Evolutionary conservation across 371 early-diverging fungal genomes (phyloP), one percentile per base, ranked within the genome.

Genomic region (Saksenaea vasiformis): DNA sequence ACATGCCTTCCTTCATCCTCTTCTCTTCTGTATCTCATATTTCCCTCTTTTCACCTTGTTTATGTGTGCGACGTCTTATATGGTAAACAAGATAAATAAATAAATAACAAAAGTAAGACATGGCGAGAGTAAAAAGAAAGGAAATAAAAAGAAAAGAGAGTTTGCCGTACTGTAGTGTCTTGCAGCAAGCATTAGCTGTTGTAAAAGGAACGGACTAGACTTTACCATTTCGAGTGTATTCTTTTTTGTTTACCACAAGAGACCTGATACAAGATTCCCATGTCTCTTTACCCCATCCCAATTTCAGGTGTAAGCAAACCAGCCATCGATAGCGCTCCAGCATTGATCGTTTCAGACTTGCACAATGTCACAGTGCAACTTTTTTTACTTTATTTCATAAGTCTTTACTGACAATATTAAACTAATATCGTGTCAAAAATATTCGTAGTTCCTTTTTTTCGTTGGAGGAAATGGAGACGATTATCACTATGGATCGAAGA

Each of bases 231-330:
- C 51, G 22, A 47, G 51, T 4, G n/a, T 22, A 47, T 22, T 47
- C 51, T 0, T 22, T 11, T 47, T 47, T 47, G 51, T 47, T 47
- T 47, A 47, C 22, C 24, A 9, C 22, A 22, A 47, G 51, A 22
- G n/a, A 47, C 51, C 51, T 47, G 51, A 22, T 47, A 47, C 51
- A 47, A 47, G 17, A 47, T 47, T 47, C 51, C 51, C 51, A 47
- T 47, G 51, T 47, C 51, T 44, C n/a, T 47, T 47, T 47, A 11
- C 51, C 24, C 51, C 51, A 47, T 47, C 22, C 17, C 51, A 22
- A 47, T 0, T 22, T 22, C 51, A 47, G 22, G 22, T 47, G 22
- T 17, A 47, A 47, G 51, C 51, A 47, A 47, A 22, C 51, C 17
- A 11, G 22, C 51, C 5, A 22, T 47, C 22, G 51, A 47, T 47